Percentiles rank a stretch among this genome's conserved stretches.
These are phyloP conservation scores for Aaosphaeria arxii DNA, from an alignment of 2,329 filamentous ascomycete genomes.

Conservation along the genomic window DNA sequence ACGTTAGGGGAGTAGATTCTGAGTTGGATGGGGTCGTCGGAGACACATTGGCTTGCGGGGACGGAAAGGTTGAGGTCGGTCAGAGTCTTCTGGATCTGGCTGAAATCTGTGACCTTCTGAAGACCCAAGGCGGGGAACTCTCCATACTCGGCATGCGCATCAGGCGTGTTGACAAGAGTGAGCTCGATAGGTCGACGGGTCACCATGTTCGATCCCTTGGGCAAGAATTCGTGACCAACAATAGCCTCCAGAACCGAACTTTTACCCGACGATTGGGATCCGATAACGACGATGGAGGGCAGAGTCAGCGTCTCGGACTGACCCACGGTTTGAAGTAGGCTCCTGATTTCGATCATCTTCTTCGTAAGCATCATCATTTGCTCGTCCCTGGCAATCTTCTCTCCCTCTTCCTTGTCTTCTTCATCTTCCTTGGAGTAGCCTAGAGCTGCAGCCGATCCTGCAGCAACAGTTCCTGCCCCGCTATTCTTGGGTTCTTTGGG, in stretches of 20 bases:
- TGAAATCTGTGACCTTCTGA: conserved; percentile 87
- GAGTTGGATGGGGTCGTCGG: conserved; percentile 93
- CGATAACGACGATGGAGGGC: conserved; percentile 98
- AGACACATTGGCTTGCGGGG: conserved; percentile 85
- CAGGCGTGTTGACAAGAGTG: conserved; percentile 91
- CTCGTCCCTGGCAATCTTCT: conserved; percentile 77
- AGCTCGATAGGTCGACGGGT: conserved; percentile 93
- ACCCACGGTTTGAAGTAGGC: conserved; percentile 84
- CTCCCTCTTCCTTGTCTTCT: conserved; percentile 60
- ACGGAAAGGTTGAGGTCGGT: conserved; percentile 95
- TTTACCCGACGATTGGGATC: conserved; percentile 96
- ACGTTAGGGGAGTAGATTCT: conserved; percentile 95
- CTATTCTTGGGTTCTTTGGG: conserved; percentile 53
- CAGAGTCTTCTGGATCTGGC: conserved; percentile 85
- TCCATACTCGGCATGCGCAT: conserved; percentile 83
- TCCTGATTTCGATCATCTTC: conserved; percentile 99
- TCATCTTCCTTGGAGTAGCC: conserved; percentile 70
- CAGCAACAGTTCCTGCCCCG: conserved; percentile 61
- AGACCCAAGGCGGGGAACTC: conserved; percentile 92
- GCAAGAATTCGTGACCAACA: conserved; percentile 95
- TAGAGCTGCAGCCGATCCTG: conserved; percentile 72
- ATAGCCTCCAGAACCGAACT: conserved; percentile 96
- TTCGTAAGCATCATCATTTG: conserved; percentile 99
- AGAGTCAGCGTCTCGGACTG: conserved; percentile 85
- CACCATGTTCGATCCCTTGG: conserved; percentile 99